phyloP scores from a whole-genome alignment of 2,329 filamentous ascomycete species.

The Penicillium sp. region DNA sequence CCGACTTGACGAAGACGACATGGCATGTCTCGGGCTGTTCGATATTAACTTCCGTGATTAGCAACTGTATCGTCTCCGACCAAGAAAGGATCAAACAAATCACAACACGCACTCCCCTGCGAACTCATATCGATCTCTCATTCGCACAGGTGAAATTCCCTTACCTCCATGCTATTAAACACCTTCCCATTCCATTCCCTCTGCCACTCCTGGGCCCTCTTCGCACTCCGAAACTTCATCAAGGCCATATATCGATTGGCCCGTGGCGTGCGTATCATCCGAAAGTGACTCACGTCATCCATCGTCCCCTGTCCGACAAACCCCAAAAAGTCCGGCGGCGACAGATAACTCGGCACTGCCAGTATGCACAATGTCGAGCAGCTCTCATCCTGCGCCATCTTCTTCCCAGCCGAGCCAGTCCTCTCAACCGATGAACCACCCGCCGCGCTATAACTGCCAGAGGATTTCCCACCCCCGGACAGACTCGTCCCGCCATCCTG shows the following conservation, averaged over 20 bases:
- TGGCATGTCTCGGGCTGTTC: slow-evolving; percentile 81
- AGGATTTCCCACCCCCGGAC: too few species aligned
- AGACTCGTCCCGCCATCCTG: slow-evolving; percentile 20
- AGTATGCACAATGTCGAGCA: slow-evolving; percentile 89
- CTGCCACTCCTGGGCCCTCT: slow-evolving; percentile 72
- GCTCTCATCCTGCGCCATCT: slow-evolving; percentile 43
- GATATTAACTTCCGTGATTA: slow-evolving; percentile 7
- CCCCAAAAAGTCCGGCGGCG: slow-evolving; percentile 80
- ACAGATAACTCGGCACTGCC: slow-evolving; percentile 89
- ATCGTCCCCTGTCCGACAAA: slow-evolving; percentile 86
- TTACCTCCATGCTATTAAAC: slow-evolving; percentile 84
- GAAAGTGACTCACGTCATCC: slow-evolving; percentile 82
- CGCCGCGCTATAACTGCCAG: not conserved
- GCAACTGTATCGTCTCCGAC: not conserved
- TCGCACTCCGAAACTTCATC: slow-evolving; percentile 79
- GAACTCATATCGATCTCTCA: too few species aligned
- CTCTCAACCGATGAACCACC: too few species aligned
- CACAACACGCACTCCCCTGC: too few species aligned
- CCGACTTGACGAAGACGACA: slow-evolving; percentile 88
- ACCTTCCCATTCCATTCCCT: slow-evolving; percentile 85
- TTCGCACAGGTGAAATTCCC: not conserved
- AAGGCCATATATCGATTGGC: slow-evolving; percentile 92
- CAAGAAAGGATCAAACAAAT: too few species aligned
- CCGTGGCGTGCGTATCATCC: slow-evolving; percentile 83
- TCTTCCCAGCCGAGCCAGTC: slow-evolving; percentile 6